Base-by-base conservation (phyloP, 2,329 filamentous ascomycete genomes). In the Nemania abortiva region DNA sequence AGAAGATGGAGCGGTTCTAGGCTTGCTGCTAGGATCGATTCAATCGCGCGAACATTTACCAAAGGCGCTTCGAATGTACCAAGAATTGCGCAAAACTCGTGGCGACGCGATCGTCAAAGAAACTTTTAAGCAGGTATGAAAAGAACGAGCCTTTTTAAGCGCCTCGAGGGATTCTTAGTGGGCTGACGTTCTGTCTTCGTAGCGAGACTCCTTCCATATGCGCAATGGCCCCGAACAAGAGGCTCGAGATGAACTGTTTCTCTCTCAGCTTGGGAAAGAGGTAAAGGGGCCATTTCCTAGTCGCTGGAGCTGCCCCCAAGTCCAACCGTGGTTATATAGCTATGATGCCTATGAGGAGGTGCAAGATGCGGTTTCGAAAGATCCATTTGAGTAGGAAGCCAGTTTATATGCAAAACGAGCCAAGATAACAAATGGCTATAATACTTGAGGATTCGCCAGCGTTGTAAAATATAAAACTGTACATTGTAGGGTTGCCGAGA, bases 1-100 rank as follows among this genome's bases (percentile, higher is more conserved):
- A 0, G 90, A 93, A 75, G 91, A 93, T 62, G 90, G 90, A 0
- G 89, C 90, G 0, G 89, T 91, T 0, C 79, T 92, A 0, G 90
- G 90, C 0, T 81, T 84, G 0, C 74, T 92, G 1, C 79, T 92
- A 0, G 84, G 85, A 0, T 81, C 84, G 2, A 80, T 90, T 10
- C 78, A 81, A 39, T 78, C 77, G 0, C 84, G 81, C 55, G 80
- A 84, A 0, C 82, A 86, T 31, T 66, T 89, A 1, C 82, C 82
- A 0, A 79, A 81, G n/a, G 83, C 81, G 0, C 75, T 85, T 20
- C 74, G 73, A 29, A 73, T 84, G 66, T 88, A 87, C 73, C 80
- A 87, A 64, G 74, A 75, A 13, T 69, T 87, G 69, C 81, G 86
- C 22, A 86, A 86, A 70, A 78, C 80, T 2, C 80, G 86, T 9